Evolutionary conservation across 2,329 filamentous ascomycete species (phyloP).

Genomic region (Pyrenophora teres): DNA sequence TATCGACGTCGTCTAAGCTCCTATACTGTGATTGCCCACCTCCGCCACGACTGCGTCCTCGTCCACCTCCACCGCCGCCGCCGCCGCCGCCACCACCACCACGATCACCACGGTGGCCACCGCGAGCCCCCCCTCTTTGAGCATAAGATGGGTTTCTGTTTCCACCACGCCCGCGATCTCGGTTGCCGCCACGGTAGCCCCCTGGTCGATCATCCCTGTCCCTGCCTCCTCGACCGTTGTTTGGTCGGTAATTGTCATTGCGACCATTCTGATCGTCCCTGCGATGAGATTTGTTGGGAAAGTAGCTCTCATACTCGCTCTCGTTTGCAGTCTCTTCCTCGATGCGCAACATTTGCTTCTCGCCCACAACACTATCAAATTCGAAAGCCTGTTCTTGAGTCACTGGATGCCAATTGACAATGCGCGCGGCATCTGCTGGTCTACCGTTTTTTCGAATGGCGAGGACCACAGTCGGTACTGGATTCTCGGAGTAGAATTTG

Average conservation of each 20-base stretch:
- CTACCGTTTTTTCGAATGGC: conserved; percentile 76
- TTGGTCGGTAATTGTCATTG: conserved; percentile 29
- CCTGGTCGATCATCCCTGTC: conserved; percentile 31
- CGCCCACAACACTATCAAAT: conserved; percentile 83
- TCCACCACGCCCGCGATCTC: conserved; percentile 39
- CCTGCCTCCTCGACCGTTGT: conserved; percentile 29
- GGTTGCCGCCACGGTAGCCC: conserved; percentile 42
- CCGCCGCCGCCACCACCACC: conserved; percentile 39
- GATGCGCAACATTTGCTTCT: conserved; percentile 82
- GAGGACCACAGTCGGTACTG: conserved; percentile 78
- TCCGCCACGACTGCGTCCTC: conserved; percentile 40
- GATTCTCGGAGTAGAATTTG: conserved; percentile 76
- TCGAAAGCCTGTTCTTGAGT: conserved; percentile 70
- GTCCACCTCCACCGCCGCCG: conserved; percentile 7
- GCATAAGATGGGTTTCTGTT: conserved; percentile 39
- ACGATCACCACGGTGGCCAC: conserved; percentile 49
- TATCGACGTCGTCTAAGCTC: conserved; percentile 52
- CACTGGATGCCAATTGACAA: conserved; percentile 82
- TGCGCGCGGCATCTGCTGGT: conserved; percentile 79
- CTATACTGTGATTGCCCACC: conserved; percentile 45
- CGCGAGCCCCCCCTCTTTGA: conserved; percentile 45
- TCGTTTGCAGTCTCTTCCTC: conserved; percentile 69
- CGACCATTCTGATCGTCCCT: conserved; percentile 51
- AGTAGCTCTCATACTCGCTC: conserved; percentile 66
- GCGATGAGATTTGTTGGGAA: conserved; percentile 62